Base-by-base conservation (phyloP, 768 basidiomycete species). In the Suillus spraguei region DNA sequence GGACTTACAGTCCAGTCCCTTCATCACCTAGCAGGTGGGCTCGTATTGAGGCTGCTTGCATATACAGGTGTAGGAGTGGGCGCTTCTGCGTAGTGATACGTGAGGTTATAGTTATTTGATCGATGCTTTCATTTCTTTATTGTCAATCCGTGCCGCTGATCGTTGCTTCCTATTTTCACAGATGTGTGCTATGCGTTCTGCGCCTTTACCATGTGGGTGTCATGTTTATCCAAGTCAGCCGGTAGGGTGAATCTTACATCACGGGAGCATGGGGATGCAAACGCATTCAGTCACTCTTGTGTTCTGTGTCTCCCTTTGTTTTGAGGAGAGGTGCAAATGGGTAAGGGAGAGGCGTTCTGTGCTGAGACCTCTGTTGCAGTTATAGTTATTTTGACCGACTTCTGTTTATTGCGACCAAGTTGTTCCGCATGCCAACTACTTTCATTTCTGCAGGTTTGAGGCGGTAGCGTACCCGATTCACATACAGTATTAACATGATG, bases 31-130 rank as follows among this genome's bases (percentile, higher is more conserved):
- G 74, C 74, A 71, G 72, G 66, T 60, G 67, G 61, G 5, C 74
- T 76, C 74, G 73, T 75, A 63, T 67, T 75, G 74, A 71, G 73
- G 66, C 22, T 75, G 69, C 67, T 65, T 76, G 74, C 69, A 75
- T 60, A 72, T 75, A 75, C 65, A 71, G 75, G 69, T 58, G 74
- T 61, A 67, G 75, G 71, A n/a, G 74, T 69, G 65, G 74, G 63
- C 73, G 74, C 70, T 75, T 76, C 75, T 67, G 67, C 65, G 68
- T 70, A 60, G 71, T 75, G 74, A 76, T 47, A 65, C 38, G 66
- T 69, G 71, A 67, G 73, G 74, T 75, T 75, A 76, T 75, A 75
- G 75, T 75, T 75, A 75, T 75, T 75, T 75, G 74, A 75, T 63
- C 73, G 58, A 62, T 44, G 0, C 33, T 3, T 33, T 22, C 42